Evolutionary conservation across 345 rosid genomes (phyloP), one percentile per base, ranked within the genome.

Genomic region (Ceriops tagal): DNA sequence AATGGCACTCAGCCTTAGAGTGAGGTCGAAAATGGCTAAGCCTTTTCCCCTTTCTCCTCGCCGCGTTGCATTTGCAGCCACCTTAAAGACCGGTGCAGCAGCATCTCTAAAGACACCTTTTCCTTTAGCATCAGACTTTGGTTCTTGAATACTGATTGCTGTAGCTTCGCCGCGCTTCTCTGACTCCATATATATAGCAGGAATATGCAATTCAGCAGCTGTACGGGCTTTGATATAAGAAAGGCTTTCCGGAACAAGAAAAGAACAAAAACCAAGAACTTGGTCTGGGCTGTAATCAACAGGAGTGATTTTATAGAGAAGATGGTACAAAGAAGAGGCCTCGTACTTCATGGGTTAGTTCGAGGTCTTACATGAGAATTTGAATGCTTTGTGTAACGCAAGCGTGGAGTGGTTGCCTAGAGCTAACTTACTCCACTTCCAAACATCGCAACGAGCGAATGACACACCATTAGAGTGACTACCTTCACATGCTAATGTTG

Each of bases 1-100:
- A 3, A 74, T 26, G 5, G 86, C 90, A 13, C 61, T 32, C 1
- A 88, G 71, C 71, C 90, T 75, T 2, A 83, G 52, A 20, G 81
- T 20, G 66, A 88, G 75, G 79, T 88, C 90, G 20, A 73, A 72
- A 47, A 84, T 74, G 51, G 88, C 88, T 0, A 74, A 43, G 0
- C 85, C 86, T 58, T 77, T 83, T 72, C 71, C 78, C 77, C 69
- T 66, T 67, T 85, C 82, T 65, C 77, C 73, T 15, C 52, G 34
- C 27, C 24, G 65, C 1, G 55, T 22, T 8, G 68, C 76, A 63
- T 74, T 69, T 21, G 60, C 5, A 0, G 76, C 9, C 37, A 7
- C 9, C 1, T 34, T 34, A 34, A 34, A 0, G 37, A 8, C 30
- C 26, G 60, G 49, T 5, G 27, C 35, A n/a, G 52, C 51, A 13